These are phyloP conservation scores for Postia placenta DNA, from an alignment of 768 basidiomycete genomes.

Conservation along the genomic window DNA sequence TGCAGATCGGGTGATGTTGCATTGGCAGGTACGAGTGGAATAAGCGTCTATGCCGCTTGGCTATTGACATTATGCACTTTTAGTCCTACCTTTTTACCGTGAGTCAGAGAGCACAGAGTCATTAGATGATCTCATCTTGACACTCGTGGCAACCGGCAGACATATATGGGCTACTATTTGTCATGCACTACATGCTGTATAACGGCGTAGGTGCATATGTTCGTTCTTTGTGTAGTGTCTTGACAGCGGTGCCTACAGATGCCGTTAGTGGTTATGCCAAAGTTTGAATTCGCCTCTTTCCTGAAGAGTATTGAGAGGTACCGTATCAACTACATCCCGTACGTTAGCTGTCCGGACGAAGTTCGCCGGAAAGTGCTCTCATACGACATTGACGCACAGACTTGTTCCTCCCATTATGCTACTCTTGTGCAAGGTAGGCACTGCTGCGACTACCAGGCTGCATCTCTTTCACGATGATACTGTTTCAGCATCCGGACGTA, in stretches of 20 bases:
- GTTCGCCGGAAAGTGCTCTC: too few relatives aligned
- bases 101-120: too few relatives aligned
- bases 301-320: constrained; percentile 30
- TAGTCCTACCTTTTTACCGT: constrained; percentile 27
- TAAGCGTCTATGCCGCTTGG: too few relatives aligned
- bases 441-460: too few relatives aligned
- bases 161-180: constrained; percentile 33
- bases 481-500: constrained; percentile 48
- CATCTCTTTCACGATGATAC: too few relatives aligned
- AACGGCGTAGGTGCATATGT: constrained; percentile 18
- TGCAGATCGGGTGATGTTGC: neutral
- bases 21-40: neutral
- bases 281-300: constrained; percentile 27
- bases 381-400: too few relatives aligned
- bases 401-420: constrained; percentile 55
- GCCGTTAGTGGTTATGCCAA: constrained; percentile 26
- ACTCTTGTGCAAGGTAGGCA: constrained; percentile 35
- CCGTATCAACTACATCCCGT: constrained; percentile 36
- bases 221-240: too few relatives aligned
- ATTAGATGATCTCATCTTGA: too few relatives aligned
- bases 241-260: constrained; percentile 15
- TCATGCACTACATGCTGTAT: constrained; percentile 24
- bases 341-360: neutral
- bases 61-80: too few relatives aligned
- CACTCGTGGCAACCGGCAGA: too few relatives aligned